Base-by-base conservation (phyloP, 805 yeast species). In the Monosporozyma siamensis region DNA sequence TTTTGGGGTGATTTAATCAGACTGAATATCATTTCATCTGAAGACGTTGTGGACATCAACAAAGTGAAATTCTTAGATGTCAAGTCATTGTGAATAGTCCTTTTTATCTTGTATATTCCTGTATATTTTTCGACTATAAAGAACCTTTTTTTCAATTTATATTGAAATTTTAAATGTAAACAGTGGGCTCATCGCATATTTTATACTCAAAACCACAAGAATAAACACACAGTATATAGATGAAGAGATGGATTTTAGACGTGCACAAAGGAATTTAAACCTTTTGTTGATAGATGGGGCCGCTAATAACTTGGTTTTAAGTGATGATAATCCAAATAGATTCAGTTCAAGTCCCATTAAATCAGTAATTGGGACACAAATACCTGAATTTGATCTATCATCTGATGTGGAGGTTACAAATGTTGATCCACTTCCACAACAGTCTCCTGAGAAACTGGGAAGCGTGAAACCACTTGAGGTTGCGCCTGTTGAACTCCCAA, bases 1-100 rank as follows among this genome's bases (percentile, higher is more conserved):
- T 73, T 81, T 41, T 68, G 87, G 68, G 85, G 82, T 7, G 96
- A 89, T 58, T 58, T 83, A 55, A 63, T 80, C 17, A 71, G 72
- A 42, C 68, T 82, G 23, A 84, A 82, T 0, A 47, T 87, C 7
- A 48, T 74, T 21, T 51, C 63, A n/a, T 50, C 58, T 40, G 51
- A 54, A 3, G 58, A 54, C 14, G 29, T 15, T 44, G 45, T 34
- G 8, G 15, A 17, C 17, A n/a, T 10, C 7, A 32, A 31, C 5
- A 22, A 22, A 10, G 30, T 34, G 4, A 36, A 38, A n/a, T 36
- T 24, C 14, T 21, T 45, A 22, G 50, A 45, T 24, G 23, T 31
- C 14, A 40, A 31, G 17, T 9, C 38, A 11, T 7, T 41, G 22
- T 40, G 34, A 12, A 7, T n/a, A n/a, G n/a, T n/a, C n/a, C n/a